phyloP scores from a whole-genome alignment of 192 early-diverging fungal genomes.

The Podochytrium sp. region DNA sequence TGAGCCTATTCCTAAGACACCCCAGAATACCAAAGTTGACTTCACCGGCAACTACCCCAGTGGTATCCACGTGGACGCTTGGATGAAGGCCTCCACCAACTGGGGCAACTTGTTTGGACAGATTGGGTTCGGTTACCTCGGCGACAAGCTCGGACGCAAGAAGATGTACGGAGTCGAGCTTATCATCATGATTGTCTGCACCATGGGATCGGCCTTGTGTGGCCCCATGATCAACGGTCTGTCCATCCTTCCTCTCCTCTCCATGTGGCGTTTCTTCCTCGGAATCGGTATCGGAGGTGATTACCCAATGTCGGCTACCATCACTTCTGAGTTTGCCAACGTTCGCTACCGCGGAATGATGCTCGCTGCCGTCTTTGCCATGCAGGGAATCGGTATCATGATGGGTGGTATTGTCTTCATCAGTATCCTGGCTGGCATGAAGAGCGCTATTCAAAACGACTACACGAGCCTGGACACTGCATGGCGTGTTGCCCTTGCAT shows the following conservation, averaged over 20 bases:
- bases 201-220: constrained; percentile 79
- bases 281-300: constrained; percentile 95
- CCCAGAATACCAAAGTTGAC: constrained; percentile 33
- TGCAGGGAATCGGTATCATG: constrained; percentile 92
- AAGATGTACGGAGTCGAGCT: constrained; percentile 87
- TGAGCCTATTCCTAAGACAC: constrained; percentile 15
- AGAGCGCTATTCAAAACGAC: constrained; percentile 67
- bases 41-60: constrained; percentile 25
- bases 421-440: constrained; percentile 73
- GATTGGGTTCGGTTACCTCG: constrained; percentile 84
- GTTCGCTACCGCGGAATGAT: constrained; percentile 83
- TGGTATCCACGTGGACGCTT: constrained; percentile 65
- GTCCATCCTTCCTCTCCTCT: constrained; percentile 71
- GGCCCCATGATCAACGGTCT: constrained; percentile 69
- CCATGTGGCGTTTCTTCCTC: constrained; percentile 89
- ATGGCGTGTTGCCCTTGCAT: constrained; percentile 87
- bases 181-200: constrained; percentile 87
- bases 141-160: constrained; percentile 88
- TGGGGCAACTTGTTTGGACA: constrained; percentile 93
- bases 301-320: constrained; percentile 94
- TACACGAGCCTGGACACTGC: constrained; percentile 74
- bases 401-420: constrained; percentile 77
- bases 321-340: constrained; percentile 90
- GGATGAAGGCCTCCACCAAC: constrained; percentile 86
- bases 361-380: constrained; percentile 87